Conservation (phyloP, 2,329 filamentous ascomycete species). For the Alternaria panax region DNA sequence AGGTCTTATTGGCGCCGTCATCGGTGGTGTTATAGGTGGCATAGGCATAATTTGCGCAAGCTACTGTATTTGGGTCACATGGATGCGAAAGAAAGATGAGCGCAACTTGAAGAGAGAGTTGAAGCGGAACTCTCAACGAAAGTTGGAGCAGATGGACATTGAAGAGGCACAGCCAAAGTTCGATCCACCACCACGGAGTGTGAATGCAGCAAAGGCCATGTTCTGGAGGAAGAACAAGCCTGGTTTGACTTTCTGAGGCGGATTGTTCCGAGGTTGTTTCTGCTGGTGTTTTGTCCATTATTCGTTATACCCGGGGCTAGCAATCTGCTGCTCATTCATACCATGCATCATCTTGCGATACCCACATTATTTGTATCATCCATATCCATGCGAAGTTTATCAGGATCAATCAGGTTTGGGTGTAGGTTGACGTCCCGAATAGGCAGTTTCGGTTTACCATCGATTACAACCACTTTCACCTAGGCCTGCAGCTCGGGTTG, state of each 20-base stretch:
- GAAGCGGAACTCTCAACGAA: slow-evolving; percentile 35
- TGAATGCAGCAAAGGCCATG: slow-evolving; percentile 31
- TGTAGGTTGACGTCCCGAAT: neutral
- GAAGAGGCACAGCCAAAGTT: slow-evolving; percentile 41
- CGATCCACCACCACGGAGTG: slow-evolving; percentile 40
- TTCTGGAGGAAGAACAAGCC: slow-evolving; percentile 44
- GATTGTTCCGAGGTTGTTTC: neutral
- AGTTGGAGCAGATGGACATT: slow-evolving; percentile 45
- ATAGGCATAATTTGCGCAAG: slow-evolving; percentile 37
- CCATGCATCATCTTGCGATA: neutral
- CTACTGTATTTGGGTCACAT: slow-evolving; percentile 43
- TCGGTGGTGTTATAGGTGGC: slow-evolving; percentile 50
- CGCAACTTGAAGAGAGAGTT: slow-evolving; percentile 37
- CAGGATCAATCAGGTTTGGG: neutral
- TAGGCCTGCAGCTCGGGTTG: neutral
- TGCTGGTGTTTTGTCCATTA: neutral
- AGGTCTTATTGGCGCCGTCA: slow-evolving; percentile 49
- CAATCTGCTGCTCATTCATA: slow-evolving; percentile 17
- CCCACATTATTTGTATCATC: neutral
- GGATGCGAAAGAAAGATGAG: slow-evolving; percentile 37
- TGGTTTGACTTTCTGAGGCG: slow-evolving; percentile 7
- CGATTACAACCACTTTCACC: neutral
- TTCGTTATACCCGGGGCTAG: slow-evolving; percentile 23
- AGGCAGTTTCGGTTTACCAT: neutral
- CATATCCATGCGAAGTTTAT: neutral